These are phyloP conservation scores for Colletotrichum incanum DNA, from an alignment of 2,329 filamentous ascomycete genomes.

Conservation along the genomic window DNA sequence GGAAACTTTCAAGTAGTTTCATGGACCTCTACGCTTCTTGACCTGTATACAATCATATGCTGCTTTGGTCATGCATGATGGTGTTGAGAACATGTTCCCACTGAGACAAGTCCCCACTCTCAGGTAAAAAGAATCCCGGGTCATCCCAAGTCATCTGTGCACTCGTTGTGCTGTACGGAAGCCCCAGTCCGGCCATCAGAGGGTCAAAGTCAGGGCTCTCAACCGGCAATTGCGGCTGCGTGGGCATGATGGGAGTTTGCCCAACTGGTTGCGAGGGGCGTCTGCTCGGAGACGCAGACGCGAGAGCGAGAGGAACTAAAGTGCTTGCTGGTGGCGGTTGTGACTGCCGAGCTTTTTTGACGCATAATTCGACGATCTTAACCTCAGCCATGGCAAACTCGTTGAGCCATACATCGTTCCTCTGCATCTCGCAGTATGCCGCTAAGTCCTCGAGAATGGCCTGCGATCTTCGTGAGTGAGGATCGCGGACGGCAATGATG, in stretches of 20 bases:
- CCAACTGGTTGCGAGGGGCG: background rate
- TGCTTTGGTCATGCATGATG: constrained; percentile 36
- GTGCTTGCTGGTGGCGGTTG: background rate
- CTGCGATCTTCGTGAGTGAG: constrained; percentile 48
- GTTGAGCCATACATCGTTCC: constrained; percentile 57
- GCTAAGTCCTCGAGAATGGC: constrained; percentile 56
- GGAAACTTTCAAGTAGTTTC: background rate
- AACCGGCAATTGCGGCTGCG: constrained; percentile 26
- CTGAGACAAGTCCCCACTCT: constrained; percentile 31
- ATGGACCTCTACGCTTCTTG: background rate
- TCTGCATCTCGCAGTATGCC: constrained; percentile 59
- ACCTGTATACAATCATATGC: background rate
- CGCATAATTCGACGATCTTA: constrained; percentile 59
- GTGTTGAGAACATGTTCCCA: constrained; percentile 40
- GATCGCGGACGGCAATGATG: constrained; percentile 52
- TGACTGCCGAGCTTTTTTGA: constrained; percentile 46
- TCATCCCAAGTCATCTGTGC: constrained; percentile 41
- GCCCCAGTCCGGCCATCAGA: constrained; percentile 17
- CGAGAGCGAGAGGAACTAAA: constrained; percentile 8
- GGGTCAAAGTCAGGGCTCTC: constrained; percentile 37
- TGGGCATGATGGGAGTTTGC: background rate
- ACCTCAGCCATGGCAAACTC: constrained; percentile 59
- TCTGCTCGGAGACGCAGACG: background rate
- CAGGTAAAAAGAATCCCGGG: constrained; percentile 24
- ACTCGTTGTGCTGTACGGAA: constrained; percentile 37